phyloP scores from a whole-genome alignment of 1,284 basidiomycete genomes.

The Ganoderma leucocontextum region DNA sequence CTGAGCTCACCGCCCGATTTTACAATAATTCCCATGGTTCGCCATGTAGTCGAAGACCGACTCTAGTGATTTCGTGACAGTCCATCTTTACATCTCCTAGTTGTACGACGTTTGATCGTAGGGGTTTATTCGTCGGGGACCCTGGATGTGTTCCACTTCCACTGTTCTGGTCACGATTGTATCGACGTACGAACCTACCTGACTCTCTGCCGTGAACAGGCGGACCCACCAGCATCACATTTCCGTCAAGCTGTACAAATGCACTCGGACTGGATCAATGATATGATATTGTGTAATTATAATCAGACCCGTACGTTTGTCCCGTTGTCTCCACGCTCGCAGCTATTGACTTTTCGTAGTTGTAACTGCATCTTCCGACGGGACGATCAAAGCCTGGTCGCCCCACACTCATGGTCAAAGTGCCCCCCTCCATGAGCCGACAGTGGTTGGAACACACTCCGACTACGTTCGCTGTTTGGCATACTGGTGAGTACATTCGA shows the following conservation, averaged over 20 bases:
- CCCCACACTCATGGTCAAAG: slow-evolving; percentile 71
- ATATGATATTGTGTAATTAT: slow-evolving; percentile 90
- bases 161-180: no score
- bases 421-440: slow-evolving; percentile 53
- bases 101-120: no score
- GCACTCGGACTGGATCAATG: slow-evolving; percentile 97
- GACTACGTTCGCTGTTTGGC: slow-evolving; percentile 94
- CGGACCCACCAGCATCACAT: slow-evolving; percentile 39
- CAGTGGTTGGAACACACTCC: slow-evolving; percentile 84
- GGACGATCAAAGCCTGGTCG: slow-evolving; percentile 93
- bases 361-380: slow-evolving; percentile 95
- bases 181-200: no score
- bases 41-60: no score
- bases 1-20: no score
- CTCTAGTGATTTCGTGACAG: no score
- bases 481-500: slow-evolving; percentile 61
- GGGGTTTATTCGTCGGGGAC: no score
- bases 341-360: slow-evolving; percentile 52
- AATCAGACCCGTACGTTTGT: slow-evolving; percentile 81
- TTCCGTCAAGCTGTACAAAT: slow-evolving; percentile 89
- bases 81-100: no score
- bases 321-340: neutral
- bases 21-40: no score
- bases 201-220: slow-evolving; percentile 10
- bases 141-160: slow-evolving; percentile 37